phyloP scores from a whole-genome alignment of 805 yeast species.

The Cyberlindnera lachancei region DNA sequence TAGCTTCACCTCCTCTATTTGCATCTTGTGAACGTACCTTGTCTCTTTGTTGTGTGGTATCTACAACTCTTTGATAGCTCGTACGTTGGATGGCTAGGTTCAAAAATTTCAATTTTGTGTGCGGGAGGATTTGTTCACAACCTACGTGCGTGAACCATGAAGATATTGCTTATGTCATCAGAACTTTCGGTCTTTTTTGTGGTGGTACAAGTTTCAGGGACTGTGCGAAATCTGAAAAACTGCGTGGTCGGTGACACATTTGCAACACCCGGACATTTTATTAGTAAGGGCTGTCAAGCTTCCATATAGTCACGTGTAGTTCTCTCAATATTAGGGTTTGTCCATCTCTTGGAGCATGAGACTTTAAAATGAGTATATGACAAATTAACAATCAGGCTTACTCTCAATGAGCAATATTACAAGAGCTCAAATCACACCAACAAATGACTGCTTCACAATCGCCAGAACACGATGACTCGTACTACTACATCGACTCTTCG shows the following conservation, averaged over 20 bases:
- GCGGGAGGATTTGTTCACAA: slow-evolving; percentile 11
- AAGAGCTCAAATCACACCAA: too few species aligned
- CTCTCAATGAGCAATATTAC: too few species aligned
- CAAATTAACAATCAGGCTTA: too few species aligned
- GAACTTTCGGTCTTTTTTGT: not conserved
- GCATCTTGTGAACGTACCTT: slow-evolving; percentile 21
- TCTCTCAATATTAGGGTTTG: too few species aligned
- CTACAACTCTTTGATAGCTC: slow-evolving; percentile 3
- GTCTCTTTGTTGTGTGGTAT: slow-evolving; percentile 14
- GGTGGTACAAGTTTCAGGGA: too few species aligned
- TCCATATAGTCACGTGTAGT: too few species aligned
- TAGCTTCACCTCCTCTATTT: not conserved
- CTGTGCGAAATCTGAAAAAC: slow-evolving; percentile 1
- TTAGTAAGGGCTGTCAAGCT: not conserved
- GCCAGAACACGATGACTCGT: slow-evolving; percentile 18
- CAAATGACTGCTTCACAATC: slow-evolving; percentile 10
- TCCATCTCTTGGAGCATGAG: too few species aligned
- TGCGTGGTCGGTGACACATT: slow-evolving; percentile 5
- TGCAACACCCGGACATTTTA: slow-evolving; percentile 4
- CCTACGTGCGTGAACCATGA: slow-evolving; percentile 6
- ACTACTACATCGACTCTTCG: slow-evolving; percentile 33
- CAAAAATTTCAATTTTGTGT: slow-evolving; percentile 23
- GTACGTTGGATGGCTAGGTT: slow-evolving; percentile 2
- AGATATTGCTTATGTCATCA: slow-evolving; percentile 7
- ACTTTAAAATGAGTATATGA: too few species aligned